A percentile compares a stretch with the other conserved stretches of the same genome.
Evolutionary conservation across 805 yeast species (phyloP).

Genomic region (Metschnikowia matae): DNA sequence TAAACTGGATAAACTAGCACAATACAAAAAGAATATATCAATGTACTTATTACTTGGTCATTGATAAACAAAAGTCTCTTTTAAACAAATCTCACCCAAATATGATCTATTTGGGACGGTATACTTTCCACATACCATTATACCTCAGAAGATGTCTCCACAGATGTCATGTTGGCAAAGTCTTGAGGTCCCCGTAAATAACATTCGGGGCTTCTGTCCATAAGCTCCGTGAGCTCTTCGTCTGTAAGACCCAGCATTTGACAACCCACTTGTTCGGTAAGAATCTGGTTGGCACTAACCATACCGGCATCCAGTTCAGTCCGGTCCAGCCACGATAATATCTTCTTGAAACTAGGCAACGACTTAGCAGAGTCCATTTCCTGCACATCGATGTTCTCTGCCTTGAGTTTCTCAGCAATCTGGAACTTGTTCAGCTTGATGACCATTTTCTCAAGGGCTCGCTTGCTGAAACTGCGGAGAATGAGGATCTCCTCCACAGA

Average conservation of each 20-base stretch:
- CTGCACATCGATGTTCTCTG: constrained; percentile 13
- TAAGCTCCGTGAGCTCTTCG: constrained; percentile 46
- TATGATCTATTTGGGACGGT: too few relatives aligned
- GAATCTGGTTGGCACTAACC: constrained; percentile 6
- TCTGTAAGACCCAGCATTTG: constrained; percentile 20
- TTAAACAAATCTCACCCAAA: too few relatives aligned
- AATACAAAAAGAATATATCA: too few relatives aligned
- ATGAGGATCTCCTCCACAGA: constrained; percentile 83
- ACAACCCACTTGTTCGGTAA: constrained; percentile 4
- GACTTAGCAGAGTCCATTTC: constrained; percentile 14
- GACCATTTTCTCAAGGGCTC: constrained; percentile 72
- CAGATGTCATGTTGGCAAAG: constrained; percentile 29
- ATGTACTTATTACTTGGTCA: too few relatives aligned
- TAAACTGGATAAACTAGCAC: too few relatives aligned
- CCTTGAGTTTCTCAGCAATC: constrained; percentile 26
- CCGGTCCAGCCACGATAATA: background rate
- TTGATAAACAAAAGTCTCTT: too few relatives aligned
- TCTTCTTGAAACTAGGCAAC: constrained; percentile 3
- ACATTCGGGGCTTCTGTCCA: constrained; percentile 45
- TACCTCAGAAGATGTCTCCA: constrained; percentile 25
- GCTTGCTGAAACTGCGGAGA: constrained; percentile 73
- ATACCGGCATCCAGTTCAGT: background rate
- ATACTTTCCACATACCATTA: background rate
- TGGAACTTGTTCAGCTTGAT: constrained; percentile 38
- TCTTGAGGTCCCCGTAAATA: constrained; percentile 28